Evolutionary conservation across 148 eudicot species (phyloP), one percentile per base, ranked within the genome.

Genomic region (Amaranthus cruentus): DNA sequence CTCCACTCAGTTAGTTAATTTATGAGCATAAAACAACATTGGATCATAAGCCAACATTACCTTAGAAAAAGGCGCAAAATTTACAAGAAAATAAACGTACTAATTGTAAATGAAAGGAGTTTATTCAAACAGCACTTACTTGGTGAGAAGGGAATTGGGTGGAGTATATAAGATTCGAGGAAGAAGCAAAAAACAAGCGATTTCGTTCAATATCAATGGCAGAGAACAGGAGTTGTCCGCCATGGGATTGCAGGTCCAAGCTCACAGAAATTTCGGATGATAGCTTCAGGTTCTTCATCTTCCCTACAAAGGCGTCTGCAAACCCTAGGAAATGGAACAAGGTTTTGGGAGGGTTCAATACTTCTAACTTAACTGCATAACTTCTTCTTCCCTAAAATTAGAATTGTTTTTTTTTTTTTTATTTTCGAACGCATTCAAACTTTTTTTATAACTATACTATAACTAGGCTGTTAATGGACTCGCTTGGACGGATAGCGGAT

Each of bases 131-230:
- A 65, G n/a, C 49, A 55, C 59, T 73, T 69, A 84, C 91, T 52
- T 83, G 90, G 42, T 89, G 80, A 43, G 95, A 79, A 58, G 91
- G 88, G 21, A 91, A 82, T 2, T 75, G 85, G 65, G 85, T 47
- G 50, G 88, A 62, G 83, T 94, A 91, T 7, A 93, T 82, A 68
- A 82, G 62, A 73, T 88, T 87, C 57, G 88, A 68, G 9, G 95
- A 86, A 53, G 98, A 91, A 57, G 91, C 87, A 68, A 94, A 91
- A 81, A 91, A 94, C 74, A 94, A 83, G 73, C 96, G 98, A 77
- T 89, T 87, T 66, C 83, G 87, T 71, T 94, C 98, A 65, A 94
- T 84, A 75, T 94, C 98, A 70, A 94, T 75, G 69, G 97, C 87
- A 49, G 87, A 84, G 70, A 91, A 89, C 9, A 79, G 84, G 28